Conservation (phyloP, 1,284 basidiomycete genomes). For the Phenoliferia sp. region DNA sequence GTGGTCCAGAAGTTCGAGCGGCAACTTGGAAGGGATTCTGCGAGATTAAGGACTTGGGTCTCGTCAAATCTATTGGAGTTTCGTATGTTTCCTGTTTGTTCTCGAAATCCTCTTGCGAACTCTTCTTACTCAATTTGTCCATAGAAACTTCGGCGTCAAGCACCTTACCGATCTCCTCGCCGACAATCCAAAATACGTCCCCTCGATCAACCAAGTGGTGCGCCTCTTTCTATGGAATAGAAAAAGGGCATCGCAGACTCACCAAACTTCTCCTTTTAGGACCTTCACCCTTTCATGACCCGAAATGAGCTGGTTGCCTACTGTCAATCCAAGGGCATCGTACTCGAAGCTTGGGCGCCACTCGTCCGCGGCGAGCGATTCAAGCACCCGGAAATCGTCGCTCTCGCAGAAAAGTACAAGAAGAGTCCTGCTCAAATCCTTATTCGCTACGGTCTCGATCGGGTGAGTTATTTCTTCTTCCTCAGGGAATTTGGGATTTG, state of each 20-base stretch:
- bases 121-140: conserved; percentile 3
- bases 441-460: conserved; percentile 73
- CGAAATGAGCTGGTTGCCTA: conserved; percentile 71
- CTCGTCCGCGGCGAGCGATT: conserved; percentile 58
- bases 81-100: conserved; percentile 41
- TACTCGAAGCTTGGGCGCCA: conserved; percentile 57
- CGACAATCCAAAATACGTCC: conserved; percentile 49
- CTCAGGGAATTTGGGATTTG: background rate
- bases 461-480: conserved; percentile 50
- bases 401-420: conserved; percentile 58
- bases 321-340: conserved; percentile 62
- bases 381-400: conserved; percentile 54
- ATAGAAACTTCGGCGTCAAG: conserved; percentile 49
- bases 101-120: conserved; percentile 55
- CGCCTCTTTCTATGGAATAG: background rate
- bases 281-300: conserved; percentile 81
- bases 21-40: conserved; percentile 32
- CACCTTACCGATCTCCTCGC: conserved; percentile 73
- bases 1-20: conserved; percentile 23
- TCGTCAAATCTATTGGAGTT: conserved; percentile 67
- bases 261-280: conserved; percentile 1
- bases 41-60: conserved; percentile 58
- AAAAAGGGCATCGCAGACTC: background rate
- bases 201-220: conserved; percentile 72
- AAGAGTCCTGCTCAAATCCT: conserved; percentile 70